Base-by-base conservation (phyloP, 805 yeast species). In the Saturnispora saitoi region DNA sequence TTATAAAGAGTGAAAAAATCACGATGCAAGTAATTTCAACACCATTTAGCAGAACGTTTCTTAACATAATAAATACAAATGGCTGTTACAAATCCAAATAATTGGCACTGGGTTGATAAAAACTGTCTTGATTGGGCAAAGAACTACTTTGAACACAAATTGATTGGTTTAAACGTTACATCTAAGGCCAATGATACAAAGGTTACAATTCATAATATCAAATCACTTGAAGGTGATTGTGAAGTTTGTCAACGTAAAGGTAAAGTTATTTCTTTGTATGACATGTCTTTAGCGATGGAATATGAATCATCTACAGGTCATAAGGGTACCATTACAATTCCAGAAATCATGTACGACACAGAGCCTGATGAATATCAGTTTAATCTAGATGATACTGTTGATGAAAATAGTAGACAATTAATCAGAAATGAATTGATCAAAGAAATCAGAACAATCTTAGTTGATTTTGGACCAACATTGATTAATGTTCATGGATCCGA, bases 61-160 rank as follows among this genome's bases (percentile, higher is more conserved):
- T 34, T 17, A 34, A 14, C 22, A 34, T 34, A 17, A 8, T 11
- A 4, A 12, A 7, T 3, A 15, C 54, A 47, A 34, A 91, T 91
- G 97, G 97, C 86, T 37, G 90, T 93, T 30, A 84, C 88, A 69
- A 93, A 91, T 75, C 98, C 98, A 36, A 93, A 93, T 68, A 91
- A 91, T 70, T 91, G 99, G 99, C 99, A 93, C 74, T 93, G 98
- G 98, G 97, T 90, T 54, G 97, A 91, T 69, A 91, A 91, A 67
- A 93, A 93, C 72, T 93, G 99, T 70, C 76, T 91, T 49, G 82
- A 78, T 49, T 93, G 99, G 99, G 76, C 96, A 11, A 79, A 79
- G 52, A 73, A 76, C 37, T 91, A 91, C 65, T 86, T 93, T 65
- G 66, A 68, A 29, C 75, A 77, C 42, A 75, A 79, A 41, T 69